These are phyloP conservation scores for Chaetothyriales sp. DNA, from an alignment of 2,329 filamentous ascomycete species.

Conservation along the genomic window DNA sequence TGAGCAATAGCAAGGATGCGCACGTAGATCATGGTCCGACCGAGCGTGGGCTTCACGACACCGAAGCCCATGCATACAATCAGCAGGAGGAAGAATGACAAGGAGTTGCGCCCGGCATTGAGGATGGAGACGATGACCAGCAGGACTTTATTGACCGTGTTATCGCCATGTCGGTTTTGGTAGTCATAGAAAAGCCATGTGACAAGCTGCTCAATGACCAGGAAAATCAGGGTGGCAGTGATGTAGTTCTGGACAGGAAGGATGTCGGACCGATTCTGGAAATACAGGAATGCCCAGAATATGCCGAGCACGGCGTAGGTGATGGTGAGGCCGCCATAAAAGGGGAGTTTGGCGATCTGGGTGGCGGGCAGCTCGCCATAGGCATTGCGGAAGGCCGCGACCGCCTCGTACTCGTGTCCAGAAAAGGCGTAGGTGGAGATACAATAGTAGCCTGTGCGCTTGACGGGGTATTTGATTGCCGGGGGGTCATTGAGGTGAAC, in stretches of 20 bases:
- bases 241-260: slow-evolving; percentile 98
- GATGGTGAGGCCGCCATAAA: slow-evolving; percentile 88
- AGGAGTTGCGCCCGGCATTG: slow-evolving; percentile 70
- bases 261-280: slow-evolving; percentile 85
- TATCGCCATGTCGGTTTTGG: slow-evolving; percentile 77
- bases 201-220: slow-evolving; percentile 92
- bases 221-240: slow-evolving; percentile 84
- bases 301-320: slow-evolving; percentile 75
- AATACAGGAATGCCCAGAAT: slow-evolving; percentile 92
- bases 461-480: slow-evolving; percentile 64
- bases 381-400: slow-evolving; percentile 86
- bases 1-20: slow-evolving; percentile 81
- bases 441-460: slow-evolving; percentile 92
- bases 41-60: slow-evolving; percentile 84
- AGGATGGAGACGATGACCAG: slow-evolving; percentile 33
- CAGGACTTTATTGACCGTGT: slow-evolving; percentile 46
- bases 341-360: slow-evolving; percentile 91
- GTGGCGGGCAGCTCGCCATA: slow-evolving; percentile 91
- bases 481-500: slow-evolving; percentile 62
- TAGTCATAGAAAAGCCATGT: slow-evolving; percentile 99
- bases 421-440: slow-evolving; percentile 63
- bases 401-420: slow-evolving; percentile 54
- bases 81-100: slow-evolving; percentile 40
- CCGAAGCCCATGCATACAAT: slow-evolving; percentile 95
- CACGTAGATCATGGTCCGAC: slow-evolving; percentile 86